Percentiles rank a stretch among this genome's conserved stretches.
Conservation (phyloP, 768 basidiomycete species). For the Psilocybe azurescens region DNA sequence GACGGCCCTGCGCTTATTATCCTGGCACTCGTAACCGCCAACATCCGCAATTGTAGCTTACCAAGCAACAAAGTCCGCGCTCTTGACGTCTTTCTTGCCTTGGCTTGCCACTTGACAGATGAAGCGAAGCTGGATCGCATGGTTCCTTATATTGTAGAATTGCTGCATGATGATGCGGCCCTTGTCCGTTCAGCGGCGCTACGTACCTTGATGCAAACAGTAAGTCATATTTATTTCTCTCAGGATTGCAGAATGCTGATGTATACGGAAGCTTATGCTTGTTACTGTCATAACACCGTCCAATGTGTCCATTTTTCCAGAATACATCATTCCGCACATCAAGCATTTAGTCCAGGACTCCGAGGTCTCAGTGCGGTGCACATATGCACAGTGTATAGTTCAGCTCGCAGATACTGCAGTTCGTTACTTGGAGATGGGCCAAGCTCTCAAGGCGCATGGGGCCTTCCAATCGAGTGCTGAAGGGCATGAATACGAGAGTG, state of each 20-base stretch:
- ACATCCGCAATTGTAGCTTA: slow-evolving; percentile 84
- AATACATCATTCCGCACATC: slow-evolving; percentile 94
- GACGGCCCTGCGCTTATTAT: slow-evolving; percentile 92
- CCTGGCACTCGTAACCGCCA: slow-evolving; percentile 85
- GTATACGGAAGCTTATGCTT: slow-evolving; percentile 40
- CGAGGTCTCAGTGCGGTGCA: slow-evolving; percentile 81
- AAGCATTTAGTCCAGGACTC: slow-evolving; percentile 82
- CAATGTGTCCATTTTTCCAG: slow-evolving; percentile 82
- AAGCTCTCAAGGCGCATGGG: slow-evolving; percentile 87
- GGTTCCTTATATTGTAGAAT: slow-evolving; percentile 89
- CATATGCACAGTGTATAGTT: slow-evolving; percentile 84
- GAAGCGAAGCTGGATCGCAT: slow-evolving; percentile 95
- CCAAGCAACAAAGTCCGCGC: slow-evolving; percentile 88
- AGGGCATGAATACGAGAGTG: slow-evolving; percentile 75
- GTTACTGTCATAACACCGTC: slow-evolving; percentile 86
- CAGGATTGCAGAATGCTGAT: neutral
- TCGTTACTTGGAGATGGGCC: slow-evolving; percentile 91
- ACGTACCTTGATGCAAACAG: slow-evolving; percentile 82
- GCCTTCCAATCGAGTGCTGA: slow-evolving; percentile 68
- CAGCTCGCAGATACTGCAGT: slow-evolving; percentile 86
- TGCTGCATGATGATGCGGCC: slow-evolving; percentile 85
- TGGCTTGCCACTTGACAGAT: slow-evolving; percentile 84
- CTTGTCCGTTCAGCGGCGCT: slow-evolving; percentile 82
- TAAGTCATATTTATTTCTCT: slow-evolving; percentile 42
- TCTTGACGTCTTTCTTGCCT: slow-evolving; percentile 84